Evolutionary conservation across 2,329 filamentous ascomycete species (phyloP).

Genomic region (Calonectria montana): DNA sequence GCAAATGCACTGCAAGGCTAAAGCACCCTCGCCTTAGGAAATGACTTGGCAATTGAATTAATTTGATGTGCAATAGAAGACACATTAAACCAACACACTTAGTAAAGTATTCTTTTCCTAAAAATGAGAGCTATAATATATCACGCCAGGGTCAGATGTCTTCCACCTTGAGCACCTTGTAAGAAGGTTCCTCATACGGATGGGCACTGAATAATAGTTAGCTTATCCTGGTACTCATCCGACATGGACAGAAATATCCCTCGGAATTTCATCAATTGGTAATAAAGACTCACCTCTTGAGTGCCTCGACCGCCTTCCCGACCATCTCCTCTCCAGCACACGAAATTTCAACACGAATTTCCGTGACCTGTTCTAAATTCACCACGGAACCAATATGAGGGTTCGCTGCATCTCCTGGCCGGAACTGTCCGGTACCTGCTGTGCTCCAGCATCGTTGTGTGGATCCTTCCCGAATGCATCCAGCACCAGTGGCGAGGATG

Average conservation of each 20-base stretch:
- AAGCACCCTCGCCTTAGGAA: no score
- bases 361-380: conserved; percentile 67
- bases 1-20: no score
- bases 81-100: no score
- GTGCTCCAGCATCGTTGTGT: conserved; percentile 65
- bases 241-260: not conserved
- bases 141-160: conserved; percentile 30
- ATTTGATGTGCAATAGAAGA: no score
- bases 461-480: conserved; percentile 65
- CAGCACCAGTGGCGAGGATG: conserved; percentile 69
- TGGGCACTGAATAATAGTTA: conserved; percentile 40
- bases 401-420: conserved; percentile 69
- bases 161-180: conserved; percentile 39
- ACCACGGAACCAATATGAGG: conserved; percentile 71
- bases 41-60: no score
- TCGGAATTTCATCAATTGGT: not conserved
- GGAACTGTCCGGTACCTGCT: conserved; percentile 73
- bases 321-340: conserved; percentile 69
- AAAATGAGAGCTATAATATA: no score
- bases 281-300: conserved; percentile 68
- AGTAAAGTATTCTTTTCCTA: no score
- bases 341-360: conserved; percentile 72
- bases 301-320: conserved; percentile 67
- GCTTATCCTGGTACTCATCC: not conserved
- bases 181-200: conserved; percentile 42